Base-by-base conservation (phyloP, 192 early-diverging fungal genomes). In the Irineochytrium annulatum region DNA sequence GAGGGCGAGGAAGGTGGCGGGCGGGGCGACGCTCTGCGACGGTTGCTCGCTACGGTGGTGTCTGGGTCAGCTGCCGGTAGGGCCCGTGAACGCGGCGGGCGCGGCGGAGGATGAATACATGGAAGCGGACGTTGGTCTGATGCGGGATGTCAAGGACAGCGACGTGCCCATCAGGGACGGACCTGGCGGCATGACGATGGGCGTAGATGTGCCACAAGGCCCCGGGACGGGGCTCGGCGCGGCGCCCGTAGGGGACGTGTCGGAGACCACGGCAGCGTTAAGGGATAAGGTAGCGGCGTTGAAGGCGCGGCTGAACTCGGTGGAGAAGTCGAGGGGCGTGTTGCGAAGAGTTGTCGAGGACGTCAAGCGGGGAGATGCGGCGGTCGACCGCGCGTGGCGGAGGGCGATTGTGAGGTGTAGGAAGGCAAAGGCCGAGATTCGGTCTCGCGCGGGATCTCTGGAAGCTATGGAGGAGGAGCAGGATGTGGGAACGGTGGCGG, bases 371-470 rank as follows among this genome's bases (percentile, higher is more conserved):
- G 65, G 60, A 60, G 65, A 67, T 33, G 57, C 57, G 24, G 51
- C 24, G 5, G 58, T 60, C 4, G 65, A 67, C 34, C 55, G 65
- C 24, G 65, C 57, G n/a, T 67, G 52, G 22, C 28, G 65, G 16
- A 34, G 65, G 11, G 55, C 65, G 3, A 67, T 67, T 30, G 55
- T 67, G n/a, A 34, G 57, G 48, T 60, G 65, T 37, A n/a, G n/a
- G n/a, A n/a, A n/a, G n/a, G n/a, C n/a, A n/a, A n/a, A n/a, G n/a
- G n/a, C n/a, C n/a, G n/a, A n/a, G n/a, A n/a, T n/a, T n/a, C n/a
- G n/a, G n/a, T n/a, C n/a, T n/a, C n/a, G n/a, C n/a, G n/a, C n/a
- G n/a, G n/a, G n/a, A n/a, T n/a, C n/a, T n/a, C n/a, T n/a, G n/a
- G n/a, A n/a, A n/a, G n/a, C n/a, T n/a, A n/a, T n/a, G n/a, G n/a